phyloP scores from a whole-genome alignment of 2,329 filamentous ascomycete species.

The Cercospora zeae-maydis region DNA sequence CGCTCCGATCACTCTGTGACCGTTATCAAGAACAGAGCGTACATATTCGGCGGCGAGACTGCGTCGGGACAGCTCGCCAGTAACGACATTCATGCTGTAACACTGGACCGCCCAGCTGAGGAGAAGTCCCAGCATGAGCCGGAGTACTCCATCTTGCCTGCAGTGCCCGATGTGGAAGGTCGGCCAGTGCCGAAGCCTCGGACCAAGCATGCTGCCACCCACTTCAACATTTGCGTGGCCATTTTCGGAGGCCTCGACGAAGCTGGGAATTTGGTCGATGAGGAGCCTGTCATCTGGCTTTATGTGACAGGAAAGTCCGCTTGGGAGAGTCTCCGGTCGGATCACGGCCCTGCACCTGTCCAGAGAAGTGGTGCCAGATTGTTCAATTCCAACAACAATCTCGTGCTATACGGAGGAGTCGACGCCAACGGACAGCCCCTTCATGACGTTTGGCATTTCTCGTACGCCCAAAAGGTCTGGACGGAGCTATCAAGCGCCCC shows the following conservation, averaged over 20 bases:
- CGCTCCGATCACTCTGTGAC: constrained; percentile 41
- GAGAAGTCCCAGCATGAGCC: constrained; percentile 36
- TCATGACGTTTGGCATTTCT: constrained; percentile 34
- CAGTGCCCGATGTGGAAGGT: constrained; percentile 35
- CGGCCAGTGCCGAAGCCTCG: constrained; percentile 36
- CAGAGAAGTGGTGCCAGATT: constrained; percentile 29
- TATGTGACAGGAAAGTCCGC: constrained; percentile 36
- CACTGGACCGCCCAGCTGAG: constrained; percentile 30
- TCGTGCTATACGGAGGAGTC: constrained; percentile 32
- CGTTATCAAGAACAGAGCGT: constrained; percentile 43
- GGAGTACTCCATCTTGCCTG: constrained; percentile 44
- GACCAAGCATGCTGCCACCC: constrained; percentile 41
- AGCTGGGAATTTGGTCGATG: constrained; percentile 35
- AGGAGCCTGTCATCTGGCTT: constrained; percentile 41
- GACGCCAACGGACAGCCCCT: constrained; percentile 25
- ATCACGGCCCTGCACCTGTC: constrained; percentile 28
- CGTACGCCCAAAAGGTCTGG: constrained; percentile 29
- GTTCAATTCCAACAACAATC: constrained; percentile 31
- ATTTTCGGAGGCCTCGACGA: constrained; percentile 41
- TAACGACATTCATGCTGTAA: constrained; percentile 44
- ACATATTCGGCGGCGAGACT: constrained; percentile 45
- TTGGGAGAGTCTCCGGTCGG: constrained; percentile 29
- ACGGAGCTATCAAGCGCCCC: constrained; percentile 31
- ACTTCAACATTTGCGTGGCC: constrained; percentile 39
- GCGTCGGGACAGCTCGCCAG: constrained; percentile 37